Conservation (phyloP, 306 rosid species). For the Amphicarpaea edgeworthii region DNA sequence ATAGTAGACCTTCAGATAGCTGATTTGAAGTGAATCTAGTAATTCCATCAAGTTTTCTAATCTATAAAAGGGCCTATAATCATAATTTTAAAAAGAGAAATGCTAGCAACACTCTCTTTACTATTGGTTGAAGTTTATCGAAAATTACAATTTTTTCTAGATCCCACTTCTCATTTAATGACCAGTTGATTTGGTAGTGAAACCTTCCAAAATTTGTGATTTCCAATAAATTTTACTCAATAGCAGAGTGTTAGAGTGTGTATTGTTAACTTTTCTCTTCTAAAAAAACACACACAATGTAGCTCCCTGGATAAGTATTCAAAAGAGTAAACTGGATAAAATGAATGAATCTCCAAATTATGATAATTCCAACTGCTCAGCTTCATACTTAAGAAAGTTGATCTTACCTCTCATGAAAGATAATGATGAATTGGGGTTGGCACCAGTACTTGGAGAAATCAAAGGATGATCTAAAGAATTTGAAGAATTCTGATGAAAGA, state of each 20-base stretch:
- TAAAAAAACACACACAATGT: background rate
- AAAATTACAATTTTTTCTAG: too few relatives aligned
- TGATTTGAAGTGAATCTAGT: slow-evolving; percentile 31
- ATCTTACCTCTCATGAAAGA: slow-evolving; percentile 91
- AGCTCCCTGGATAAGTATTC: slow-evolving; percentile 30
- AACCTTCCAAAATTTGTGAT: too few relatives aligned
- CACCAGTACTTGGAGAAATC: slow-evolving; percentile 74
- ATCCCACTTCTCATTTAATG: too few relatives aligned
- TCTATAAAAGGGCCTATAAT: background rate
- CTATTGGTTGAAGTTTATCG: too few relatives aligned
- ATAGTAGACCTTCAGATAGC: slow-evolving; percentile 15
- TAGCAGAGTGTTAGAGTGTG: too few relatives aligned
- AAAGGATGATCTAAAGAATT: slow-evolving; percentile 78
- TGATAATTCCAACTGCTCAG: slow-evolving; percentile 25
- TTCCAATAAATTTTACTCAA: too few relatives aligned
- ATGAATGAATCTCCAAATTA: slow-evolving; percentile 32
- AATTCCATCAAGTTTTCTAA: slow-evolving; percentile 23
- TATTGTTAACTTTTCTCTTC: too few relatives aligned
- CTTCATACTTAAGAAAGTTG: slow-evolving; percentile 23
- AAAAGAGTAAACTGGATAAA: slow-evolving; percentile 23
- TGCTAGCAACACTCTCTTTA: too few relatives aligned
- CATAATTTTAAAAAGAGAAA: background rate
- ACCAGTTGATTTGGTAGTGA: too few relatives aligned
- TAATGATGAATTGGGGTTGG: slow-evolving; percentile 86
- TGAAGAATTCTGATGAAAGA: slow-evolving; percentile 80